Percentiles rank a stretch among this genome's conserved stretches.
Evolutionary conservation across 495 filamentous ascomycete species (phyloP).

Genomic region (Penicillium herquei): DNA sequence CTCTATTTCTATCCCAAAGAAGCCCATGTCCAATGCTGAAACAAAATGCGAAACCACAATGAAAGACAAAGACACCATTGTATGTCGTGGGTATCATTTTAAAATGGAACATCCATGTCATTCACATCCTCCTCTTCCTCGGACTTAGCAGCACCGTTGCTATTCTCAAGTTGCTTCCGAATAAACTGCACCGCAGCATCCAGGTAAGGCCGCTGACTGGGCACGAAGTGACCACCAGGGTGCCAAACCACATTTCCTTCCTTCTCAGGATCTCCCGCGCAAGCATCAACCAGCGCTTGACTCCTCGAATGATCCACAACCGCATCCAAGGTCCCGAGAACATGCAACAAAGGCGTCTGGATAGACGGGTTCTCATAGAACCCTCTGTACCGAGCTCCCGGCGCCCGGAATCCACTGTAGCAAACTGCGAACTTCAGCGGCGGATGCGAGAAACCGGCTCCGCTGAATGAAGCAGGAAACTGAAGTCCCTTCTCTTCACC

Average conservation of each 20-base stretch:
- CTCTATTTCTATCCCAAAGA: neutral
- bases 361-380: slow-evolving; percentile 75
- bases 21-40: neutral
- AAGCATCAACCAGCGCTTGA: slow-evolving; percentile 63
- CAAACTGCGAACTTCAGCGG: slow-evolving; percentile 74
- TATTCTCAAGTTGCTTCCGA: slow-evolving; percentile 50
- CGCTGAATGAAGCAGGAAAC: slow-evolving; percentile 54
- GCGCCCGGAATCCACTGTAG: slow-evolving; percentile 77
- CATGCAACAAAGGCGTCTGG: slow-evolving; percentile 74
- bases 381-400: slow-evolving; percentile 56
- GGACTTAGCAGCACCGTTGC: slow-evolving; percentile 19
- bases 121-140: slow-evolving; percentile 53
- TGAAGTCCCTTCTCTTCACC: slow-evolving; percentile 25
- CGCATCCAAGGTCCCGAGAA: slow-evolving; percentile 81
- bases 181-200: slow-evolving; percentile 75
- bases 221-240: slow-evolving; percentile 92
- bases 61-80: too few relatives aligned
- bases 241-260: slow-evolving; percentile 71
- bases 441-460: slow-evolving; percentile 41
- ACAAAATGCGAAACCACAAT: neutral
- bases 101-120: slow-evolving; percentile 71
- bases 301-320: slow-evolving; percentile 79
- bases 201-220: slow-evolving; percentile 75
- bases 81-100: neutral
- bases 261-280: slow-evolving; percentile 49